These are phyloP conservation scores for Collybia nuda DNA, from an alignment of 768 basidiomycete species.

Conservation along the genomic window DNA sequence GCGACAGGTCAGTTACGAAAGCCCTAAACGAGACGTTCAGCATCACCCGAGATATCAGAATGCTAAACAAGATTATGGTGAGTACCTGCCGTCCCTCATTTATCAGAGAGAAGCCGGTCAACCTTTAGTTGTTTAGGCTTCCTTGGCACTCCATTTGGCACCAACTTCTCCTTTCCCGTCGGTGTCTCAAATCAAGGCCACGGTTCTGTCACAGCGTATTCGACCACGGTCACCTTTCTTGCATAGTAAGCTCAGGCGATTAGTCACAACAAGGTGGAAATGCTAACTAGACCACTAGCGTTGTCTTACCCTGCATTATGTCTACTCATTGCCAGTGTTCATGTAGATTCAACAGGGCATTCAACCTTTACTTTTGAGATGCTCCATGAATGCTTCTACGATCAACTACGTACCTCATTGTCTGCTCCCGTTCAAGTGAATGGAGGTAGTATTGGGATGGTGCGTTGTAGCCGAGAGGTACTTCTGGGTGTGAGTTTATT, in stretches of 20 bases:
- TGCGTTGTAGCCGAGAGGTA: conserved; percentile 61
- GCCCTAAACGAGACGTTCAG: conserved; percentile 59
- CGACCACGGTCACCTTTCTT: conserved; percentile 54
- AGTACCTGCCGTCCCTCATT: conserved; percentile 19
- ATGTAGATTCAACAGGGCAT: conserved; percentile 75
- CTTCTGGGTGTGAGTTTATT: conserved; percentile 58
- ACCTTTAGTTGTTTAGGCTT: conserved; percentile 32
- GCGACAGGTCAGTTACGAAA: conserved; percentile 42
- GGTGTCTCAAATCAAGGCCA: conserved; percentile 37
- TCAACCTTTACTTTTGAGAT: conserved; percentile 88
- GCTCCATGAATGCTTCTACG: conserved; percentile 76
- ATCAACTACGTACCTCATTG: conserved; percentile 69
- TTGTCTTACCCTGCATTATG: conserved; percentile 79
- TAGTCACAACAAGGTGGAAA: background rate
- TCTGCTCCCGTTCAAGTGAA: conserved; percentile 75
- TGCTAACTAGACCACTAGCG: conserved; percentile 34
- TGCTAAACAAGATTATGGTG: conserved; percentile 63
- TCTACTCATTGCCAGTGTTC: conserved; percentile 82
- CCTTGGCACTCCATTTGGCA: conserved; percentile 43
- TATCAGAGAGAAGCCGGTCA: too few relatives aligned
- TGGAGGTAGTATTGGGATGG: conserved; percentile 76
- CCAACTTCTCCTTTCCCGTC: conserved; percentile 56
- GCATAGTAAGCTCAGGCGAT: conserved; percentile 39
- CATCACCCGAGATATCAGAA: conserved; percentile 57
- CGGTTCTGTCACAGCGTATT: conserved; percentile 52